Evolutionary conservation across 2,329 filamentous ascomycete genomes (phyloP), one percentile per base, ranked within the genome.

Genomic region (Diaporthe capsici): DNA sequence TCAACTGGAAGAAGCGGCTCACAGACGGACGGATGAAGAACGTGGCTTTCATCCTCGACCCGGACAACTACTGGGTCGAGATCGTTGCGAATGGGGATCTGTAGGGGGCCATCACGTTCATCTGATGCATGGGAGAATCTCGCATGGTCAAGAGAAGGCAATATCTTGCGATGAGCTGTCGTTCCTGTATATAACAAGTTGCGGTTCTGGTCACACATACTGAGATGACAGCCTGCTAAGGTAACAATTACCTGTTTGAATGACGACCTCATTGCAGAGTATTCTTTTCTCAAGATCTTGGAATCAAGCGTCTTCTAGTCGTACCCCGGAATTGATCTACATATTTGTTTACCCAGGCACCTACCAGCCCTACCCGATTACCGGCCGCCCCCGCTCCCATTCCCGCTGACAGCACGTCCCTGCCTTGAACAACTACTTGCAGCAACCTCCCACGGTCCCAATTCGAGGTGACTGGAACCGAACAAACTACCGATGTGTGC

Each of bases 1-100:
- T 96, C 73, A 92, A 90, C 84, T 99, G 95, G 95, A 98, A 98
- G 92, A 98, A 98, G 92, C 90, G 94, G 78, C 89, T 98, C 77
- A 98, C 95, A 2, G 96, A 98, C 78, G 96, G 96, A 2, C 88
- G 91, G 61, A 98, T 98, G 96, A 96, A 94, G 89, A 95, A 97
- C 78, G 93, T 98, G 72, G 97, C 97, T 0, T 98, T 98, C 82
- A 86, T 98, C 63, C 87, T 98, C 65, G 96, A 96, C 80, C 95
- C 96, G 0, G 95, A 98, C 84, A 91, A 90, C 67, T 98, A 97
- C 86, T 97, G 94, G 94, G 90, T 95, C 72, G 92, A 93, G 85
- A 82, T 93, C 80, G 88, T 98, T 70, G 95, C 98, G 86, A 98
- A 98, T 80, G 92, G 94, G 85, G 88, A 87, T 72, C 87, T 94